phyloP scores from a whole-genome alignment of 371 early-diverging fungal genomes.

The Circinella umbellata region DNA sequence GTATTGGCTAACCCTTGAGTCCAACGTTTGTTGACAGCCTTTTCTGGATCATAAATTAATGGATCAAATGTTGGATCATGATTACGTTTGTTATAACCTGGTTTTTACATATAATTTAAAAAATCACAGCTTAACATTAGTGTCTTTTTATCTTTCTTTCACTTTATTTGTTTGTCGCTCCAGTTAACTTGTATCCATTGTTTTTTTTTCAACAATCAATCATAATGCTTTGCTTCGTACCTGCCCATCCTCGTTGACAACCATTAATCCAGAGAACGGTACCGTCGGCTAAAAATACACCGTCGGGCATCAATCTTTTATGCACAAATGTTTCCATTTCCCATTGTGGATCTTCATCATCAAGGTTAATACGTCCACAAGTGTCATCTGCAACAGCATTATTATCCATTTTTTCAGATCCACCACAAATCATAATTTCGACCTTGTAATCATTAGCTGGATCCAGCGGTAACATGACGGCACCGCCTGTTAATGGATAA shows the following conservation, averaged over 20 bases:
- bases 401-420: slow-evolving; percentile 44
- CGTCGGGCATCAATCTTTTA: slow-evolving; percentile 64
- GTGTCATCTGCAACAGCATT: slow-evolving; percentile 42
- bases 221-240: slow-evolving; percentile 19
- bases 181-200: not conserved
- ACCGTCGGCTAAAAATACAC: slow-evolving; percentile 61
- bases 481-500: slow-evolving; percentile 65
- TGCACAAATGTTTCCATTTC: slow-evolving; percentile 63
- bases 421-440: slow-evolving; percentile 67
- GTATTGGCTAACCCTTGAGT: slow-evolving; percentile 42
- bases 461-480: slow-evolving; percentile 60
- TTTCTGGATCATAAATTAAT: slow-evolving; percentile 56
- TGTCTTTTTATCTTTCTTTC: not conserved
- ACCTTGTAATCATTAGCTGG: slow-evolving; percentile 61
- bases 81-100: slow-evolving; percentile 39
- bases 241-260: slow-evolving; percentile 62
- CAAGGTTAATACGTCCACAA: slow-evolving; percentile 60
- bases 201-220: not conserved
- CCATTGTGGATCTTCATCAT: slow-evolving; percentile 54
- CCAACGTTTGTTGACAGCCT: slow-evolving; percentile 47
- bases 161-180: too few species aligned
- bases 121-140: too few species aligned
- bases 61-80: slow-evolving; percentile 63
- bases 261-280: slow-evolving; percentile 66
- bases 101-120: not conserved